These are phyloP conservation scores for Mortierella polycephala DNA, from an alignment of 371 early-diverging fungal species.

Conservation along the genomic window DNA sequence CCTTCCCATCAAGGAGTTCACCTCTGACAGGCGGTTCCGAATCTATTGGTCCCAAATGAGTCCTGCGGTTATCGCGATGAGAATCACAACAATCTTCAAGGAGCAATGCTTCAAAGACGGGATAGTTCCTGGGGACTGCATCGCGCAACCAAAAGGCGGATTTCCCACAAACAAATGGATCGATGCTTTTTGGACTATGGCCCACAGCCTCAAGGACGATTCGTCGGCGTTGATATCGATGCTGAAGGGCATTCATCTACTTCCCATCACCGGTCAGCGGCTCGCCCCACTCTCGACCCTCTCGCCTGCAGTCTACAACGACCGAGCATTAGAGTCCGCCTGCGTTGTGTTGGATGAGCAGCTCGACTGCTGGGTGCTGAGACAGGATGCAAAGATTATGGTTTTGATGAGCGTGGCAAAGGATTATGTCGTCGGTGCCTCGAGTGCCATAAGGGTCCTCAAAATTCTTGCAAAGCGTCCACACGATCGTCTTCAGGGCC, in stretches of 20 bases:
- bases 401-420: neutral
- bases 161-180: conserved; percentile 32
- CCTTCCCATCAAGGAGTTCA: neutral
- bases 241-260: conserved; percentile 7
- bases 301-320: neutral
- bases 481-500: neutral
- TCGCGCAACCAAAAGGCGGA: neutral
- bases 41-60: conserved; percentile 7
- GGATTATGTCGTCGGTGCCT: conserved; percentile 10
- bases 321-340: neutral
- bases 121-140: neutral
- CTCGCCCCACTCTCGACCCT: conserved; percentile 15
- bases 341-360: conserved; percentile 7
- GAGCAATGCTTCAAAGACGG: neutral
- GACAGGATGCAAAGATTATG: neutral
- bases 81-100: neutral
- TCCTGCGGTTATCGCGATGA: neutral
- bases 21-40: neutral
- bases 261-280: conserved; percentile 8
- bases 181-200: conserved; percentile 21
- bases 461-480: neutral
- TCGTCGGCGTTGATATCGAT: neutral
- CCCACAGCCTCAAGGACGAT: neutral
- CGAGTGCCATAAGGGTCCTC: neutral
- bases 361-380: conserved; percentile 18